Percentiles rank a stretch among this genome's conserved stretches.
phyloP scores from a whole-genome alignment of 2,329 filamentous ascomycete species.

The Verticillium isaacii region DNA sequence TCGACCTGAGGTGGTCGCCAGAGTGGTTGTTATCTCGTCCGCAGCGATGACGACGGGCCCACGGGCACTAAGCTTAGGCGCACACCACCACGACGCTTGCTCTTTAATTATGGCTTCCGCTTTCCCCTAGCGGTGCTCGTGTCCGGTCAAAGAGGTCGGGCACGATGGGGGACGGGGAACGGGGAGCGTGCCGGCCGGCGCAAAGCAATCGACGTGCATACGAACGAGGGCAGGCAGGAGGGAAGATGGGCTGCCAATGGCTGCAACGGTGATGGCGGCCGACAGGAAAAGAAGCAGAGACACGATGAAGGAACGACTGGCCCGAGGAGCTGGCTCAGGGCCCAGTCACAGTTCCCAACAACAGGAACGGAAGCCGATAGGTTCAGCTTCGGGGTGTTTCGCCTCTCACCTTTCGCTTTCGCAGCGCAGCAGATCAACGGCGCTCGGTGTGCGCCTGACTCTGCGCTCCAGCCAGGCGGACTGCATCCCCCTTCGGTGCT shows the following conservation, averaged over 20 bases:
- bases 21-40: not conserved
- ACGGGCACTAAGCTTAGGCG: not conserved
- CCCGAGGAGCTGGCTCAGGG: not conserved
- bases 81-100: slow-evolving; percentile 1
- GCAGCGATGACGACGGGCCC: not conserved
- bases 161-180: not conserved
- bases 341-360: not conserved
- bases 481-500: not conserved
- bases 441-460: not conserved
- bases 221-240: not conserved
- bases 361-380: not conserved
- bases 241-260: not conserved
- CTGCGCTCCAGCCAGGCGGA: not conserved
- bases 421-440: not conserved
- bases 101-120: not conserved
- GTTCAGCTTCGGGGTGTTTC: not conserved
- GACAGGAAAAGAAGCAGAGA: not conserved
- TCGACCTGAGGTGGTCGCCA: not conserved
- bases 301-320: not conserved
- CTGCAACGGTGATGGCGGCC: not conserved
- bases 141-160: not conserved
- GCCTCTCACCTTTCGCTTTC: not conserved
- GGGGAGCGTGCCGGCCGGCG: not conserved
- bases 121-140: not conserved
- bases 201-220: not conserved